A percentile compares a stretch with the other conserved stretches of the same genome.
Conservation (phyloP, 2,329 filamentous ascomycete species). For the Ophiostoma perfectum region DNA sequence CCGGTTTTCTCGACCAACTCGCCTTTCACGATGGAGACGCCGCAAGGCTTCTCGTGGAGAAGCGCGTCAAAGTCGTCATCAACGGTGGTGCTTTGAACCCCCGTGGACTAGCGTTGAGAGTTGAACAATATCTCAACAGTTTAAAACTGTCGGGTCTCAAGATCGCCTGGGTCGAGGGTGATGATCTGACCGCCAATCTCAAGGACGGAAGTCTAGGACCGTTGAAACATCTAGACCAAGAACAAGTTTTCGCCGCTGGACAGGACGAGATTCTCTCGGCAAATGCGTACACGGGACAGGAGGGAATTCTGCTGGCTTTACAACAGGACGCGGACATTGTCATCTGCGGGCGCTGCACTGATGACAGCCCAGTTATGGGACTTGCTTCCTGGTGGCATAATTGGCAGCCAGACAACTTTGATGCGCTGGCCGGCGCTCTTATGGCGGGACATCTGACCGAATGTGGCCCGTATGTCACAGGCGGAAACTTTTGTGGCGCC, state of each 20-base stretch:
- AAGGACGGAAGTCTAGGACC: neutral
- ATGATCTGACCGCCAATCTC: neutral
- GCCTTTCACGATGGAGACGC: too few relatives aligned
- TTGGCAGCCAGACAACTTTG: neutral
- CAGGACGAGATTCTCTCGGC: neutral
- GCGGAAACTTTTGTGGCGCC: neutral
- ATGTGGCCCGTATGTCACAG: neutral
- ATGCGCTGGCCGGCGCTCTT: neutral
- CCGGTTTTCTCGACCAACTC: too few relatives aligned
- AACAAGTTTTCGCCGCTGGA: neutral
- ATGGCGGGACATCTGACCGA: neutral
- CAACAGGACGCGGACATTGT: neutral
- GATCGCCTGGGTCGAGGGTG: neutral
- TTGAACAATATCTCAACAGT: too few relatives aligned
- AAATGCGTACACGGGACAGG: neutral
- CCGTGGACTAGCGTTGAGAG: too few relatives aligned
- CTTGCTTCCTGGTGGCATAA: neutral
- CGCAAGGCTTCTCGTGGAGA: too few relatives aligned
- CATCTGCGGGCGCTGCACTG: neutral
- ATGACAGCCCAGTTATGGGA: neutral
- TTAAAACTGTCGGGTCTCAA: neutral
- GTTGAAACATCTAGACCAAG: neutral
- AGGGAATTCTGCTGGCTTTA: neutral
- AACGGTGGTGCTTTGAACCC: too few relatives aligned
- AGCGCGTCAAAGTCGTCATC: too few relatives aligned